Evolutionary conservation across 2,329 filamentous ascomycete species (phyloP), one percentile per base, ranked within the genome.

Genomic region (Dactylellina cionopaga): DNA sequence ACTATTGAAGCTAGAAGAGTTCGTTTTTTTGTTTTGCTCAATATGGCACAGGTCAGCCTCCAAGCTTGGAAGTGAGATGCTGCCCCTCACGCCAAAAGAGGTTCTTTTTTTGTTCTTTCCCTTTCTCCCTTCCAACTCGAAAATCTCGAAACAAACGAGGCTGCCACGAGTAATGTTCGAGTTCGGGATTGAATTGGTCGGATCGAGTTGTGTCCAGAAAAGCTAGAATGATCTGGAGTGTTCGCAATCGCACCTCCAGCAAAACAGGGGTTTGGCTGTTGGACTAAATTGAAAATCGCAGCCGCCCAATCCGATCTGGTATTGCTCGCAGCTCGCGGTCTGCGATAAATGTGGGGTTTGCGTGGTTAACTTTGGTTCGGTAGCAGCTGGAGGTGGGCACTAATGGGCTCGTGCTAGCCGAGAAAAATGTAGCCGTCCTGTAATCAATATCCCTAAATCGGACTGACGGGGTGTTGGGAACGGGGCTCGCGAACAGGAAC

Each of bases 191-290:
- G 1, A n/a, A 39, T n/a, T n/a, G n/a, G 17, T 24, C 4, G 29
- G 33, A 24, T 15, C 27, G 11, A 54, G 49, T 5, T 39, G 4
- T 15, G 10, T 39, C 7, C 11, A 6, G 46, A 19, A 15, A 19
- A 24, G 17, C 19, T 10, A 55, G 7, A 55, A 15, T 29, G 27
- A 58, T 22, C 35, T 43, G 17, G 51, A 56, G 19, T 15, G 37
- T 41, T 59, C 39, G 54, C 54, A 59, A 33, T 59, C 39, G 54
- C 54, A 22, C 17, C 17, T 33, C 33, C n/a, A 27, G 25, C 47
- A 52, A 35, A 25, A 49, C 49, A 24, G 49, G 33, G 49, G 25
- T 54, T 5, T 19, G n/a, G 24, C 7, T 22, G 19, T 31, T 33
- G n/a, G 17, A 10, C 31, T 33, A 15, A 25, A 22, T 46, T 46